A percentile compares a stretch with the other conserved stretches of the same genome.
Conservation (phyloP, 2,329 filamentous ascomycete genomes). For the Myriosclerotinia curreyana region DNA sequence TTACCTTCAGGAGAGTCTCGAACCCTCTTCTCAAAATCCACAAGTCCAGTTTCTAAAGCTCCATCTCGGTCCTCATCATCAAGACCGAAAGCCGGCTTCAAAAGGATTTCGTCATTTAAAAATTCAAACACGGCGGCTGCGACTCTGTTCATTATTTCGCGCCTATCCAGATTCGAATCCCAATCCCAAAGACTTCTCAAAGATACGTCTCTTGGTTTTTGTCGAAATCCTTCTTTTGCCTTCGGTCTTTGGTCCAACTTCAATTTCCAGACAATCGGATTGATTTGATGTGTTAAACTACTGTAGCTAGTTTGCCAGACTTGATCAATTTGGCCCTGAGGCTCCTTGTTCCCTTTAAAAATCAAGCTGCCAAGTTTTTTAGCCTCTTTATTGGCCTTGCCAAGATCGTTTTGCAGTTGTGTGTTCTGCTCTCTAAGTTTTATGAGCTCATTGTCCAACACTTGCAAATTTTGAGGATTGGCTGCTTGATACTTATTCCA, state of each 20-base stretch:
- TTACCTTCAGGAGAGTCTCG: not conserved
- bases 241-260: not conserved
- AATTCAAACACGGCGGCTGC: conserved; percentile 11
- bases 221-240: not conserved
- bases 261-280: fast-evolving
- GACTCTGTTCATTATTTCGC: too few relatives aligned
- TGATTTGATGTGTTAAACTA: not conserved
- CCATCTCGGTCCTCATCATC: not conserved
- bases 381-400: not conserved
- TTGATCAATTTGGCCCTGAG: too few relatives aligned
- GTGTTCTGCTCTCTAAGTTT: not conserved
- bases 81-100: conserved; percentile 17
- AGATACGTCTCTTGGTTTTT: not conserved
- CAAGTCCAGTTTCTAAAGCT: conserved; percentile 3
- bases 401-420: not conserved
- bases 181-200: not conserved
- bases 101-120: conserved; percentile 9
- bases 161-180: fast-evolving
- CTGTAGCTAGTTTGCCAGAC: not conserved
- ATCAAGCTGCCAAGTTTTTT: not conserved
- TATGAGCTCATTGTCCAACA: not conserved
- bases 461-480: not conserved
- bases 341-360: too few relatives aligned
- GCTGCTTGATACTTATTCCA: not conserved
- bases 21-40: conserved; percentile 5